Percentiles rank a stretch among this genome's conserved stretches.
Evolutionary conservation across 2,329 filamentous ascomycete species (phyloP).

Genomic region (Ilyonectria destructans): DNA sequence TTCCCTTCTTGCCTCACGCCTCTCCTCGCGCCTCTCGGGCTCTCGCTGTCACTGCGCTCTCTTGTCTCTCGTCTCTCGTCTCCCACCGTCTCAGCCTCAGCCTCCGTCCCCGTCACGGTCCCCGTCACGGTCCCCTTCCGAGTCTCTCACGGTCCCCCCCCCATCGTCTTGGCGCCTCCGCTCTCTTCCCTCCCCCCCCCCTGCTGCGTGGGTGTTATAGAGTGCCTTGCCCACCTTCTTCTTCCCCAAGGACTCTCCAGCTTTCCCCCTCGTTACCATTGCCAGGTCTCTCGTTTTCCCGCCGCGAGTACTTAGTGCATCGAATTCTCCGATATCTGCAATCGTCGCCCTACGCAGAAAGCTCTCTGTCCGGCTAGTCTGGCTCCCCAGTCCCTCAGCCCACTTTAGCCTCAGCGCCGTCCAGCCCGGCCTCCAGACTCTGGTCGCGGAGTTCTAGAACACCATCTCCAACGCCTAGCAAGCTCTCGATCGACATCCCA

Average conservation of each 20-base stretch:
- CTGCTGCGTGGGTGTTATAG: conserved; percentile 24
- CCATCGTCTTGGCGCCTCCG: conserved; percentile 1
- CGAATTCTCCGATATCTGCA: not conserved
- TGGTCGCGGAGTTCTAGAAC: conserved; percentile 27
- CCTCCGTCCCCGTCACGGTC: conserved; percentile 11
- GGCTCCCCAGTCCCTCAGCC: conserved; percentile 7
- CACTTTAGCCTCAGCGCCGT: conserved; percentile 20
- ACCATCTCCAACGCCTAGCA: conserved; percentile 18
- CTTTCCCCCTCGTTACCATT: conserved; percentile 7
- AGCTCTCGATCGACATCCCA: conserved; percentile 3
- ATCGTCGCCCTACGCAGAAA: not conserved
- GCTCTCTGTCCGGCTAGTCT: not conserved
- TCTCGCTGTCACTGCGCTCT: conserved; percentile 22
- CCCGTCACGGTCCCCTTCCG: not conserved
- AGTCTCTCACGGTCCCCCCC: not conserved
- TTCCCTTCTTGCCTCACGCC: conserved; percentile 33
- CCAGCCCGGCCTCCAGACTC: conserved; percentile 18
- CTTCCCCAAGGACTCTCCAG: conserved; percentile 11
- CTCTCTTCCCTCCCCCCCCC: conserved; percentile 12
- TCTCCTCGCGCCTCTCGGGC: not conserved
- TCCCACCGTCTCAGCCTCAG: conserved; percentile 41
- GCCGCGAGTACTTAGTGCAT: not conserved
- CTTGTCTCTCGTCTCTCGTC: conserved; percentile 42
- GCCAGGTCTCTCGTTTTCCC: not conserved
- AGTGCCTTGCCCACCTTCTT: conserved; percentile 13